These are phyloP conservation scores for Zygosaccharomyces pseudobailii DNA, from an alignment of 1,139 yeast species.

Conservation along the genomic window DNA sequence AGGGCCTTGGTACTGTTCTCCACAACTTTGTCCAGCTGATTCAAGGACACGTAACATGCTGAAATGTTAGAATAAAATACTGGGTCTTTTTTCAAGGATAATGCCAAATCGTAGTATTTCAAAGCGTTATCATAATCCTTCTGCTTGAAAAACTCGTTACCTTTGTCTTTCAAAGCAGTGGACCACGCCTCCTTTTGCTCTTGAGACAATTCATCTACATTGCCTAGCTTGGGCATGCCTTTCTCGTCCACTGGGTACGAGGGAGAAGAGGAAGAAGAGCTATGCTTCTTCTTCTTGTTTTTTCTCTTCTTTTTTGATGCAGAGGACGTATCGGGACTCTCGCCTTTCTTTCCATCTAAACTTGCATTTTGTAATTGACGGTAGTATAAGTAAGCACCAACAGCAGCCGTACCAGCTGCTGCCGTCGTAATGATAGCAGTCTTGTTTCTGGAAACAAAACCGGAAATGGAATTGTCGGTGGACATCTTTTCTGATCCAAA, in stretches of 20 bases:
- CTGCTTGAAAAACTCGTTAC: slow-evolving; percentile 71
- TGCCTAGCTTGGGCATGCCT: slow-evolving; percentile 56
- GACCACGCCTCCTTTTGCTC: slow-evolving; percentile 68
- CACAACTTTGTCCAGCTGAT: slow-evolving; percentile 75
- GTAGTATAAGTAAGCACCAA: slow-evolving; percentile 52
- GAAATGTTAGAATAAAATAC: slow-evolving; percentile 91
- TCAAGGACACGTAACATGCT: slow-evolving; percentile 85
- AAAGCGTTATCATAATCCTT: slow-evolving; percentile 72
- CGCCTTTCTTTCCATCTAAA: slow-evolving; percentile 15
- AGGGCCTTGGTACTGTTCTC: slow-evolving; percentile 86
- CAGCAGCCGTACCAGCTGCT: slow-evolving; percentile 58
- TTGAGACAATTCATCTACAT: slow-evolving; percentile 44
- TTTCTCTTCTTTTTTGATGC: slow-evolving; percentile 35
- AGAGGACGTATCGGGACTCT: slow-evolving; percentile 13
- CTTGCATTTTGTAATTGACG: slow-evolving; percentile 34
- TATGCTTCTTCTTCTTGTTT: slow-evolving; percentile 40
- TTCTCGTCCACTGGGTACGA: slow-evolving; percentile 44
- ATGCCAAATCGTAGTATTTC: slow-evolving; percentile 71
- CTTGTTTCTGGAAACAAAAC: slow-evolving; percentile 53
- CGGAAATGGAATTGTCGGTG: slow-evolving; percentile 23
- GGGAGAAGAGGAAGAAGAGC: slow-evolving; percentile 34
- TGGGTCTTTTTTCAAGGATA: slow-evolving; percentile 71
- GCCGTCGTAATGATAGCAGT: slow-evolving; percentile 57
- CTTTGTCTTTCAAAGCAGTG: slow-evolving; percentile 77
- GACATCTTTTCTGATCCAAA: slow-evolving; percentile 6